Evolutionary conservation across 768 basidiomycete species (phyloP).

Genomic region (Lentinus tigrinus): DNA sequence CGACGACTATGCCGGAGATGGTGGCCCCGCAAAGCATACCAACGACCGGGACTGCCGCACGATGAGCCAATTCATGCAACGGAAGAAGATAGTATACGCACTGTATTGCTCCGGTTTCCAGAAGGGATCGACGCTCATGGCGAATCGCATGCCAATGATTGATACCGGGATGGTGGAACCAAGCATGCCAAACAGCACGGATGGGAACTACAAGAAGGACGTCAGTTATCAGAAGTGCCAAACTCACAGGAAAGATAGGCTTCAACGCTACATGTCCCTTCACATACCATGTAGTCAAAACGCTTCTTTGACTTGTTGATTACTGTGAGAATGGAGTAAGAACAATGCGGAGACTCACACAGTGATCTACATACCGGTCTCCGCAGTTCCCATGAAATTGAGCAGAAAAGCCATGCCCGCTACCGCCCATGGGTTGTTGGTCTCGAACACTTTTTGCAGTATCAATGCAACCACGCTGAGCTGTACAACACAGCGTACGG

Average conservation of each 20-base stretch:
- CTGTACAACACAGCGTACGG: constrained; percentile 75
- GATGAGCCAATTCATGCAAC: background rate
- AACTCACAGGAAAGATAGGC: too few species aligned
- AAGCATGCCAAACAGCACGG: constrained; percentile 66
- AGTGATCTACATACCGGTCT: constrained; percentile 54
- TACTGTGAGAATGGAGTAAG: constrained; percentile 39
- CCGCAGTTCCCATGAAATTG: constrained; percentile 75
- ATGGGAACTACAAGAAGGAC: constrained; percentile 51
- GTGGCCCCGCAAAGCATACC: constrained; percentile 86
- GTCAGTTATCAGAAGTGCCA: background rate
- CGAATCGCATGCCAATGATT: constrained; percentile 69
- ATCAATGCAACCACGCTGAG: constrained; percentile 71
- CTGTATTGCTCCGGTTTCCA: constrained; percentile 85
- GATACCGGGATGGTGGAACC: constrained; percentile 80
- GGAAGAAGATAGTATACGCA: constrained; percentile 31
- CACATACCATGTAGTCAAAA: constrained; percentile 67
- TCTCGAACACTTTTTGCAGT: constrained; percentile 72
- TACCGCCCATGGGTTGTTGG: constrained; percentile 73
- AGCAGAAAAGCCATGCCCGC: constrained; percentile 73
- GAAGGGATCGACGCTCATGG: constrained; percentile 76
- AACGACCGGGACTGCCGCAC: constrained; percentile 64
- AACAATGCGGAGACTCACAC: background rate
- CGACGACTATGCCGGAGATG: constrained; percentile 73
- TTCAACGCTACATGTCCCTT: too few species aligned
- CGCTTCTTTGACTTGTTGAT: constrained; percentile 77